Conservation (phyloP, 2,329 filamentous ascomycete species). For the Aureobasidium sp. region DNA sequence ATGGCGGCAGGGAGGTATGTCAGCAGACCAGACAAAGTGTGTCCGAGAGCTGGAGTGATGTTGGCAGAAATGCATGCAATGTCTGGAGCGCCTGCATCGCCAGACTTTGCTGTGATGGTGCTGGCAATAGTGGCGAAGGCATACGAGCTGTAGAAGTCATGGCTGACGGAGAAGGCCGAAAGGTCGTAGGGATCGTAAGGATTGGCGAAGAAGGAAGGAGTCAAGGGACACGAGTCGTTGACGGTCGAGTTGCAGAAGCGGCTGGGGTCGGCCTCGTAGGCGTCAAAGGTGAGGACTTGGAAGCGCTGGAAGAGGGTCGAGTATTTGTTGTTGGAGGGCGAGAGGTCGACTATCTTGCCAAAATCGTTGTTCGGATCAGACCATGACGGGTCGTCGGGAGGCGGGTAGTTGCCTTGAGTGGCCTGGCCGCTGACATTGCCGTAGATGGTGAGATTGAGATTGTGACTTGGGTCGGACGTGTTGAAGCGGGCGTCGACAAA, state of each 20-base stretch:
- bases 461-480: conserved; percentile 51
- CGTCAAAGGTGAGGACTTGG: conserved; percentile 69
- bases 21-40: conserved; percentile 58
- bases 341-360: conserved; percentile 70
- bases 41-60: conserved; percentile 75
- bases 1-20: conserved; percentile 71
- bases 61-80: conserved; percentile 77
- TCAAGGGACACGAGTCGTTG: conserved; percentile 64
- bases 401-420: conserved; percentile 51
- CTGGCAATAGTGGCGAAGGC: conserved; percentile 75
- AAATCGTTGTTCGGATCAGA: conserved; percentile 50
- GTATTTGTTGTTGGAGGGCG: conserved; percentile 50
- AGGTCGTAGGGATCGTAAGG: conserved; percentile 47
- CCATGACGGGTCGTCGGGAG: conserved; percentile 55
- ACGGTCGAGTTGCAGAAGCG: conserved; percentile 59
- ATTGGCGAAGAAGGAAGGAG: conserved; percentile 60
- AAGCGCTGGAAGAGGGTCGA: conserved; percentile 69
- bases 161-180: conserved; percentile 65
- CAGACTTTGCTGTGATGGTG: conserved; percentile 67
- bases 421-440: conserved; percentile 81
- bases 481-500: conserved; percentile 70
- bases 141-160: conserved; percentile 75
- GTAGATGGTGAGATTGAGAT: conserved; percentile 72
- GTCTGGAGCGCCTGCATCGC: conserved; percentile 54
- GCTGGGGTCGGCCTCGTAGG: conserved; percentile 48